Evolutionary conservation across 768 basidiomycete genomes (phyloP), one percentile per base, ranked within the genome.

Genomic region (Psilocybe azurescens): DNA sequence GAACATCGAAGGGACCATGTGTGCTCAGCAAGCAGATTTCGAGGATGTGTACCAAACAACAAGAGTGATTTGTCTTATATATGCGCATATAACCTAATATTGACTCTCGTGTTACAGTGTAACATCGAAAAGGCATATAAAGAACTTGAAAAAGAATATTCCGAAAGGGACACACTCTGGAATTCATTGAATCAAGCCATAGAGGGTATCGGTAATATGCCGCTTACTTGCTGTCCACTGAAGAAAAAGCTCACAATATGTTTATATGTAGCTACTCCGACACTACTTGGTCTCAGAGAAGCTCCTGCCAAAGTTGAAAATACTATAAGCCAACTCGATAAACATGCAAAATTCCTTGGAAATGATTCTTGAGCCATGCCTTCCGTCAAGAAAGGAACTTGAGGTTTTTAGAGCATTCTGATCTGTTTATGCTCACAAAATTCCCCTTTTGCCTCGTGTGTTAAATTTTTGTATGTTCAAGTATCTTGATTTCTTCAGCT

Each of bases 221-320:
- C 13, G 49, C 24, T 63, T 33, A 53, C 39, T 24, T 30, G 44
- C 46, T 53, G 18, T 39, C 14, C 9, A 9, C n/a, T 44, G 56
- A 54, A 48, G 14, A n/a, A 11, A 29, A 48, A 38, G 49, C 49
- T 60, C 38, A 48, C 28, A 30, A 53, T 57, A 24, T 48, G 60
- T 44, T 33, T 39, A 48, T 63, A 66, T 16, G 58, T 53, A 88
- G 87, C 81, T 33, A 78, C 78, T 7, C 81, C 78, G 18, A 78
- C 81, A 1, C 70, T 79, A 18, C 76, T 75, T 28, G 69, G 70
- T 28, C 65, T 86, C 33, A 77, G 80, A 62, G 79, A 75, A 20
- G 67, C 83, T n/a, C 86, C 87, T 4, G 77, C 69, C 32, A 79
- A 81, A 49, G 71, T 85, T 33, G 89, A 90, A 67, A 79, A 79